Evolutionary conservation across 129 eudicot species (phyloP).

Genomic region (Artemisia annua): DNA sequence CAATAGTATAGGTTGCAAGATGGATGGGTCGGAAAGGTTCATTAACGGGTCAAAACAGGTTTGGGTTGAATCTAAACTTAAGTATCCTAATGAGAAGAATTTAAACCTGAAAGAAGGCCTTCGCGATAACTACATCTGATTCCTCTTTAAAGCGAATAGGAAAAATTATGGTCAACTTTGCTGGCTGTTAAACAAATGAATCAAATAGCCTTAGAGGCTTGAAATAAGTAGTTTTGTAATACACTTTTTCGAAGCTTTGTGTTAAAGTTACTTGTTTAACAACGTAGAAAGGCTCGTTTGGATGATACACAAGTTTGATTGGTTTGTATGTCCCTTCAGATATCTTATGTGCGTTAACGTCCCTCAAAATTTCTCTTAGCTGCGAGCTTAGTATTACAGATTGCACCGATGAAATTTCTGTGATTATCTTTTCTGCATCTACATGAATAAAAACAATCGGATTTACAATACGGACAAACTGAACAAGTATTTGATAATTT

Average conservation of each 20-base stretch:
- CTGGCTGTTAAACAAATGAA: conserved; percentile 50
- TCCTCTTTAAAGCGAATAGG: conserved; percentile 87
- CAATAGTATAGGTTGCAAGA: no score
- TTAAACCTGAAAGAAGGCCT: conserved; percentile 90
- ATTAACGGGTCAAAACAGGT: neutral
- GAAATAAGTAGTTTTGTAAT: neutral
- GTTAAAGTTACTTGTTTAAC: conserved; percentile 65
- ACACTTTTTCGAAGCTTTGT: neutral
- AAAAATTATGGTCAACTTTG: conserved; percentile 63
- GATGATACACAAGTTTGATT: conserved; percentile 80
- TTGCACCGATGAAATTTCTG: conserved; percentile 73
- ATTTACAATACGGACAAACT: neutral
- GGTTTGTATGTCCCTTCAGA: conserved; percentile 65
- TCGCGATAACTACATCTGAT: conserved; percentile 81
- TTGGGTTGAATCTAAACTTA: neutral
- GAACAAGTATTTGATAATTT: neutral
- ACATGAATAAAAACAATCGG: conserved; percentile 10
- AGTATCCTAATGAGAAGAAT: neutral
- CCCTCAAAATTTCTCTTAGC: conserved; percentile 63
- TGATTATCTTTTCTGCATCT: conserved; percentile 71
- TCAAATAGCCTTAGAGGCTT: neutral
- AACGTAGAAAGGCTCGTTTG: conserved; percentile 82
- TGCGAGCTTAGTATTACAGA: conserved; percentile 81
- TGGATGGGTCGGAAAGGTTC: no score
- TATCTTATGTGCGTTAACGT: conserved; percentile 47